Percentiles rank a stretch among this genome's conserved stretches.
Evolutionary conservation across 2,329 filamentous ascomycete genomes (phyloP).

Genomic region (Diatrype stigma): DNA sequence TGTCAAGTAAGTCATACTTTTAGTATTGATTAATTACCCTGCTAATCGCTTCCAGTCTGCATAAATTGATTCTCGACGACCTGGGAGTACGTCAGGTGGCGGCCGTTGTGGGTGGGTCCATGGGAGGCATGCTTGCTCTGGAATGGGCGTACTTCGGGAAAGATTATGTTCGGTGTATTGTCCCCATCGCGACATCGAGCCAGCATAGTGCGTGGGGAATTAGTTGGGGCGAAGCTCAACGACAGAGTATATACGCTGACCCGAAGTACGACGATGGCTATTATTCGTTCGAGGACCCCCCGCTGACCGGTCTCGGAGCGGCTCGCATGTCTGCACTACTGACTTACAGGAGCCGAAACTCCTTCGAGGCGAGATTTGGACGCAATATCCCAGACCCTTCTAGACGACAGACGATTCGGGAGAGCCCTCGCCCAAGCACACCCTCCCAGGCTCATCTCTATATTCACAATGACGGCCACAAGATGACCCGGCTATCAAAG

Average conservation of each 20-base stretch:
- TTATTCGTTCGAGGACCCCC: constrained; percentile 83
- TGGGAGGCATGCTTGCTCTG: constrained; percentile 86
- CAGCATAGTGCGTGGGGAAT: constrained; percentile 87
- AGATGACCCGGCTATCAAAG: constrained; percentile 53
- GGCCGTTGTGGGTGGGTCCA: constrained; percentile 75
- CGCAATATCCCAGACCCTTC: constrained; percentile 86
- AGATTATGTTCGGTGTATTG: constrained; percentile 74
- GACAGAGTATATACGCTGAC: constrained; percentile 94
- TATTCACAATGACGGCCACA: constrained; percentile 80
- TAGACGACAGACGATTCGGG: constrained; percentile 77
- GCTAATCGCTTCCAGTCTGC: constrained; percentile 50
- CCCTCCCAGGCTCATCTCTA: constrained; percentile 71
- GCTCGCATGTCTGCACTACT: constrained; percentile 95
- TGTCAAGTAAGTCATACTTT: constrained; percentile 64
- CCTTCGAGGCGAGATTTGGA: constrained; percentile 92
- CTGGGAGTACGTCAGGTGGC: constrained; percentile 75
- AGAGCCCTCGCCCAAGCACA: constrained; percentile 54
- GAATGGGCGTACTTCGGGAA: constrained; percentile 91
- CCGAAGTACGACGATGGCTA: constrained; percentile 98
- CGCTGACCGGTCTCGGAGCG: constrained; percentile 80
- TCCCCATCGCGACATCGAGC: constrained; percentile 81
- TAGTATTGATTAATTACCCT: constrained; percentile 4
- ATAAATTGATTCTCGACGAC: constrained; percentile 76
- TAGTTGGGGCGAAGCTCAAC: constrained; percentile 84
- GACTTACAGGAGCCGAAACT: constrained; percentile 94